Percentiles rank a stretch among this genome's conserved stretches.
Conservation (phyloP, 805 yeast species). For the Starmerella powellii region DNA sequence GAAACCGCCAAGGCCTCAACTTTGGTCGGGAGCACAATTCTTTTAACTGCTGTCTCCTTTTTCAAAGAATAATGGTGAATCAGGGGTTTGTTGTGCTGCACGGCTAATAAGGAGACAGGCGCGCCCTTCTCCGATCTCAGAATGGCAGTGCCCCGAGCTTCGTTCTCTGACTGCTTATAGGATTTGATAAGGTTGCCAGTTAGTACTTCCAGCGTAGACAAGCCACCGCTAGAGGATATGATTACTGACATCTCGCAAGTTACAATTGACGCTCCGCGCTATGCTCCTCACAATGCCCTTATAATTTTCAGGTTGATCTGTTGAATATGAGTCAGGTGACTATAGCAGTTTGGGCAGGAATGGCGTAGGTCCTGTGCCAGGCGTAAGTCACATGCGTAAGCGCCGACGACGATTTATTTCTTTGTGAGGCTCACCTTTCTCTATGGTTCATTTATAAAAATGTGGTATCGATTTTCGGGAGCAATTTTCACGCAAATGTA, state of each 20-base stretch:
- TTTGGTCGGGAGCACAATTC: conserved; percentile 73
- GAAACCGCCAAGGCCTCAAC: conserved; percentile 44
- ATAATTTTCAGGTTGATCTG: neutral
- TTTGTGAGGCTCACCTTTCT: too few species aligned
- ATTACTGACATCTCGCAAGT: conserved; percentile 13
- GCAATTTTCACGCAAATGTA: too few species aligned
- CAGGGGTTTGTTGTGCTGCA: conserved; percentile 60
- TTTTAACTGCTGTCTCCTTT: conserved; percentile 58
- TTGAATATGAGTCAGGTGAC: too few species aligned
- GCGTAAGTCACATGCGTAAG: too few species aligned
- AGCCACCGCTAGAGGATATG: conserved; percentile 11
- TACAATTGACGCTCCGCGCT: neutral
- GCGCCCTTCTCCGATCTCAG: too few species aligned
- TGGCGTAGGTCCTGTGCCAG: too few species aligned
- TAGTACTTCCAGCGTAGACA: conserved; percentile 14
- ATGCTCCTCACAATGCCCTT: neutral
- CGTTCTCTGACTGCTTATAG: conserved; percentile 20
- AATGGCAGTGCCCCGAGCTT: conserved; percentile 3
- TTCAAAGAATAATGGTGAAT: conserved; percentile 55
- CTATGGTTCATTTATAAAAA: too few species aligned
- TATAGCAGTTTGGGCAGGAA: too few species aligned
- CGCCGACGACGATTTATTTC: too few species aligned
- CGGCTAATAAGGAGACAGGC: conserved; percentile 34
- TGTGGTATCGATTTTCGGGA: too few species aligned
- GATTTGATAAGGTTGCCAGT: conserved; percentile 28